These are phyloP conservation scores for Phoma sp. DNA, from an alignment of 2,329 filamentous ascomycete species.

Conservation along the genomic window DNA sequence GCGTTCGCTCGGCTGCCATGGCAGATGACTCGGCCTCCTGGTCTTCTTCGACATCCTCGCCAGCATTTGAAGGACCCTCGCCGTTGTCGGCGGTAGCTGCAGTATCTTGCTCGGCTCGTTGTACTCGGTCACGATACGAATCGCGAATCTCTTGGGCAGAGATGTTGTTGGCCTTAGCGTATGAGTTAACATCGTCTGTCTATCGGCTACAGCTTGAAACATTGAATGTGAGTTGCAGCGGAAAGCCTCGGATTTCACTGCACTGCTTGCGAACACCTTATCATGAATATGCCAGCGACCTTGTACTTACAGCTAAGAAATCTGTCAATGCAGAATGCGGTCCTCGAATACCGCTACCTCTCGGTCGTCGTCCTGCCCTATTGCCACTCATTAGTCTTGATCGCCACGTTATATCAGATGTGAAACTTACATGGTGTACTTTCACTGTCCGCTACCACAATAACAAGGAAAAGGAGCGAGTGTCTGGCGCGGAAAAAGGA, in stretches of 20 bases:
- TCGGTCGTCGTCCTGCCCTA: slow-evolving; percentile 45
- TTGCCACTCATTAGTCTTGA: slow-evolving; percentile 29
- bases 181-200: neutral
- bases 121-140: slow-evolving; percentile 62
- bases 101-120: slow-evolving; percentile 54
- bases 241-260: neutral
- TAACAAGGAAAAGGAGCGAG: neutral
- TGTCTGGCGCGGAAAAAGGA: neutral
- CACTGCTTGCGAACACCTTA: neutral
- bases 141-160: slow-evolving; percentile 68
- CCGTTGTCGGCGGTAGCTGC: slow-evolving; percentile 44
- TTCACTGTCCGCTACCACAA: neutral
- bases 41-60: slow-evolving; percentile 44
- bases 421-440: slow-evolving; percentile 25
- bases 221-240: neutral
- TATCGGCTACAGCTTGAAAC: neutral
- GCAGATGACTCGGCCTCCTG: slow-evolving; percentile 46
- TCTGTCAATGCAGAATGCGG: slow-evolving; percentile 73
- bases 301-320: slow-evolving; percentile 64
- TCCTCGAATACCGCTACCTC: slow-evolving; percentile 57
- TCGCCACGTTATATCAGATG: neutral
- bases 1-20: slow-evolving; percentile 52
- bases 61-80: slow-evolving; percentile 43
- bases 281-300: neutral
- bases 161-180: slow-evolving; percentile 71